phyloP scores from a whole-genome alignment of 192 early-diverging fungal species.

The Coemansia nantahalensis region DNA sequence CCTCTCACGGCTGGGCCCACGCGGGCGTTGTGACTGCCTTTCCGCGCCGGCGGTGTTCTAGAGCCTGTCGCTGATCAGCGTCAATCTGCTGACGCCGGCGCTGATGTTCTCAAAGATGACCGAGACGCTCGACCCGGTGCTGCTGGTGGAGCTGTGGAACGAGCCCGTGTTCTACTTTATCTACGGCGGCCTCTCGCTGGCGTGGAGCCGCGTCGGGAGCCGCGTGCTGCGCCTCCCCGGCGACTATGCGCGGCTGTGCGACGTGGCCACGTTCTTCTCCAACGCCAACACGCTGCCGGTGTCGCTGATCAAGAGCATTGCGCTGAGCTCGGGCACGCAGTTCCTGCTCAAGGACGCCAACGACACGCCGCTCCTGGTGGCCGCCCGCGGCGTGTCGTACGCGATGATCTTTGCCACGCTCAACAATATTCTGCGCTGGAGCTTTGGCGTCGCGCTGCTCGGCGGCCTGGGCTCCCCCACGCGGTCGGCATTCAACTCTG shows the following conservation, averaged over 20 bases:
- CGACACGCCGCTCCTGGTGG: conserved; percentile 50
- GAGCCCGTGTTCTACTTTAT: conserved; percentile 59
- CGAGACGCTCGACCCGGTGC: conserved; percentile 60
- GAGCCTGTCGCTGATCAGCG: conserved; percentile 58
- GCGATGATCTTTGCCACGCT: conserved; percentile 78
- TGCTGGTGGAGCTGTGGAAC: conserved; percentile 70
- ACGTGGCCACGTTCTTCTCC: conserved; percentile 64
- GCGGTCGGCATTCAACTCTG: conserved; percentile 35
- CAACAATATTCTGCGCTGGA: conserved; percentile 76
- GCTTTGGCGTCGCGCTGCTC: conserved; percentile 67
- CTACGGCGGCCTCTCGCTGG: conserved; percentile 45
- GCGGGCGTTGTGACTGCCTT: no score
- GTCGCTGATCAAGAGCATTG: conserved; percentile 63
- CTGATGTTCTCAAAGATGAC: conserved; percentile 74
- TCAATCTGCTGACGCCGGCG: conserved; percentile 74
- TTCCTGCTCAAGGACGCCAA: conserved; percentile 46
- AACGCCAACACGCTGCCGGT: conserved; percentile 76
- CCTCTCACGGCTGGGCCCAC: no score
- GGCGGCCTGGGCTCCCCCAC: conserved; percentile 34
- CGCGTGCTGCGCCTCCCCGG: conserved; percentile 40
- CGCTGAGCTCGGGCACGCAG: conserved; percentile 44
- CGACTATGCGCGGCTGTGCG: conserved; percentile 61
- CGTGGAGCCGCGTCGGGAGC: conserved; percentile 44
- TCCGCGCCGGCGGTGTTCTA: conserved; percentile 12
- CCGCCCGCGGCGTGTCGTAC: conserved; percentile 68